Evolutionary conservation across 2,329 filamentous ascomycete genomes (phyloP), one percentile per base, ranked within the genome.

Genomic region (Myriosclerotinia scirpicola): DNA sequence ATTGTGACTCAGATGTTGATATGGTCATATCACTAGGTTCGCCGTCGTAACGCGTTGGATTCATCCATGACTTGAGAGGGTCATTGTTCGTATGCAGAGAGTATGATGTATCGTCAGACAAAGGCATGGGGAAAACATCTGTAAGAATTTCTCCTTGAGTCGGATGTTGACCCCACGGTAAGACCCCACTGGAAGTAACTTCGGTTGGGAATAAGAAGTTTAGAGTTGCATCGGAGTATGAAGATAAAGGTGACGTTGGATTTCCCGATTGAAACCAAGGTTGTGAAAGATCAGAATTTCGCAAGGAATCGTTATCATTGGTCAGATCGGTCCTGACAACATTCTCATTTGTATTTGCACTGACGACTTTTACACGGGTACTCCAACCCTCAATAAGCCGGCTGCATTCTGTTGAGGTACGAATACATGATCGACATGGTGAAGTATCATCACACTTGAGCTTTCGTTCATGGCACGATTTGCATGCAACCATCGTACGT

Each of bases 381-480:
- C 22, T 44, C 61, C 52, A 26, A 38, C 15, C 14, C 22, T 54
- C 38, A 64, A 20, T 36, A 14, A 34, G 20, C n/a, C 61, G 52
- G 17, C 61, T 78, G 67, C 80, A 82, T 26, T 70, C 70, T 15
- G 80, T 75, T 5, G 75, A 76, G 62, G 78, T 75, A 68, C 79
- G 81, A 5, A 71, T 69, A 50, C 80, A 81, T 5, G 79, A 76
- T 1, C 77, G 75, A 56, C 80, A 82, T 34, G 74, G 75, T 1
- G 71, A 66, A 8, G 77, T 77, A 1, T 80, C 80, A 66, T 80
- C 77, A 61, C 80, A 82, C 66, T 79, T 81, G 2, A 78, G 80
- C 72, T 82, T 82, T 67, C 78, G 80, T n/a, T 77, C 74, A 56
- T 80, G 80, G 40, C 80, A 82, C 5, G 78, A 75, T 69, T 81